Evolutionary conservation across 2,329 filamentous ascomycete species (phyloP).

Genomic region (Claviceps sp.): DNA sequence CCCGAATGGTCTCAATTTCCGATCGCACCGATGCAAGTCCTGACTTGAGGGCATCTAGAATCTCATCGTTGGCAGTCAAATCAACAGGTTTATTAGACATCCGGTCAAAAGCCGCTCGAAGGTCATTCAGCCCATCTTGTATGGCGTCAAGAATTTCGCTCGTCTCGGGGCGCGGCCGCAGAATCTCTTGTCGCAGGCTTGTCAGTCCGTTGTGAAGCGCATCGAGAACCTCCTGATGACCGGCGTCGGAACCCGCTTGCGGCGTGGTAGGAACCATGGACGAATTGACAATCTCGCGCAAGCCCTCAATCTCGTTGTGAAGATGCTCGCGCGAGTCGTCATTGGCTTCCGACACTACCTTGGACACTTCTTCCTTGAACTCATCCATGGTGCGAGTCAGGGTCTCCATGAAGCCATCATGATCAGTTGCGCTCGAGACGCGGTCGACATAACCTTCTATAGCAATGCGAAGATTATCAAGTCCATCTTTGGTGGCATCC

Average conservation of each 20-base stretch:
- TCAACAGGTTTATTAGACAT: slow-evolving; percentile 69
- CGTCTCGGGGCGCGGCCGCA: slow-evolving; percentile 53
- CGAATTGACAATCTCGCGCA: slow-evolving; percentile 64
- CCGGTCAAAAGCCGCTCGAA: slow-evolving; percentile 65
- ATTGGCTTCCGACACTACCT: slow-evolving; percentile 38
- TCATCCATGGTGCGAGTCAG: slow-evolving; percentile 52
- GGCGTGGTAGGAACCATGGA: slow-evolving; percentile 49
- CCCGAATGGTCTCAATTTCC: slow-evolving; percentile 69
- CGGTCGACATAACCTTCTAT: slow-evolving; percentile 73
- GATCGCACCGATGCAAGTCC: slow-evolving; percentile 62
- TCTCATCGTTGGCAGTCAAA: slow-evolving; percentile 75
- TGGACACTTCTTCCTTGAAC: slow-evolving; percentile 53
- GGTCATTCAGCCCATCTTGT: slow-evolving; percentile 70
- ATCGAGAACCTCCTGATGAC: slow-evolving; percentile 55
- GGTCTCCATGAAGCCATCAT: slow-evolving; percentile 65
- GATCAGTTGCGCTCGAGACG: slow-evolving; percentile 52
- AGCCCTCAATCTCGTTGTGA: slow-evolving; percentile 68
- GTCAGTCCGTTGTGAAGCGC: slow-evolving; percentile 61
- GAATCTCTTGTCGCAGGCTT: slow-evolving; percentile 61
- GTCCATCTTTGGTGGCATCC: slow-evolving; percentile 74
- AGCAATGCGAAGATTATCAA: slow-evolving; percentile 66
- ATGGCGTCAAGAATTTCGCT: slow-evolving; percentile 82
- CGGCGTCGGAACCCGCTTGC: slow-evolving; percentile 19
- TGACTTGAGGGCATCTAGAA: slow-evolving; percentile 75
- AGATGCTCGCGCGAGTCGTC: slow-evolving; percentile 48